Evolutionary conservation across 495 filamentous ascomycete genomes (phyloP), one percentile per base, ranked within the genome.

Genomic region (Hypoxylon lienhwacheense): DNA sequence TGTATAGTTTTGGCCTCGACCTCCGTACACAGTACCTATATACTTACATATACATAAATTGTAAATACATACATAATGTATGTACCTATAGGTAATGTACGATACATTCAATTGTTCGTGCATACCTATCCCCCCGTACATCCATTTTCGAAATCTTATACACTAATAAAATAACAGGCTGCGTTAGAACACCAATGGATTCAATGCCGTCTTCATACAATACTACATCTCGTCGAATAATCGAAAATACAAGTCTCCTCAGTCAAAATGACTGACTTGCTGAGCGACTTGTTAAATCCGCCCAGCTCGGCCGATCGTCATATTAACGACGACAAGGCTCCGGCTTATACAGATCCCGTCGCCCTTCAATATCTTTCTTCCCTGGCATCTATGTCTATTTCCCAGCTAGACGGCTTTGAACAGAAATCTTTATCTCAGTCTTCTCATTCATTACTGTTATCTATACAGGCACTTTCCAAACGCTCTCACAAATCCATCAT

Each of bases 401-500:
- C 81, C 19, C 80, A 89, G 6, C 79, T 97, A 35, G 78, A 80
- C 22, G 77, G 81, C 26, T 81, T 81, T 22, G 95, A 99, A 63
- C 85, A 85, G 5, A 85, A 91, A 47, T 87, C 88, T 0, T 79
- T 97, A 33, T 70, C 84, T 1, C 89, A 96, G 59, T 80, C 87
- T 35, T 85, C 85, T 5, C 90, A 97, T 53, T 87, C 87, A 0
- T 83, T 87, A n/a, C 80, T 89, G 7, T 81, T 93, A 24, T 95
- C 90, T 7, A 80, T 97, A 1, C 93, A 99, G 64, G 80, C 85
- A 0, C 81, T 97, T 41, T 92, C 90, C 21, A 91, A 93, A 54
- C 88, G 89, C 54, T 97, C 93, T n/a, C 86, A 97, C 66, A 87
- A 88, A 61, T 75, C 88, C 29, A 84, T 97, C 53, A 89, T 97